Evolutionary conservation across 768 basidiomycete genomes (phyloP), one percentile per base, ranked within the genome.

Genomic region (Serendipita sp.): DNA sequence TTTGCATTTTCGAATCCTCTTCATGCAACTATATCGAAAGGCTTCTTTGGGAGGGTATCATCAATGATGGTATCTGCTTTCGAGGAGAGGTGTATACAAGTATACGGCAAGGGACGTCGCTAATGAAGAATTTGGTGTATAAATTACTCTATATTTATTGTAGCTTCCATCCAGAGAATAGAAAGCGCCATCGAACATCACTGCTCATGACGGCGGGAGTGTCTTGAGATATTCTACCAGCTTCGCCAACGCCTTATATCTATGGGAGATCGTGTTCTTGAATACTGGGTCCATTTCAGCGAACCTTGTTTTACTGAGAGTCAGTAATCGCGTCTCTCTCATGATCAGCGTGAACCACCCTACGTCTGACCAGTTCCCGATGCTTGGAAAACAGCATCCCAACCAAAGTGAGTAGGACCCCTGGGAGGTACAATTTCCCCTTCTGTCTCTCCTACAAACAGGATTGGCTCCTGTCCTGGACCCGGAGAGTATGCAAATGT

Each of bases 401-500:
- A 97, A 27, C 95, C 95, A 70, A 97, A 97, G 11, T 80, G 74
- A 33, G 78, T 75, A 0, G 84, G 80, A 0, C 95, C 95, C 48
- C 94, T 75, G 1, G 94, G 80, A 29, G 84, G 83, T 2, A 99
- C 95, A 66, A 98, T 93, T n/a, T 73, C 79, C 1, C 95, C 95
- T 29, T 91, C 83, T 1, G 93, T 96, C 10, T 81, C 78, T 0
- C 95, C 95, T 70, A 96, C 94, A 64, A 89, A 89, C 6, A 89
- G 73, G 55, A 93, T 76, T 0, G 91, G 90, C 65, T 91, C 85
- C 1, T 80, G 73, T 71, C 82, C 84, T 29, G 93, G 91, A 0
- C 92, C 91, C 0, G 85, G 77, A 44, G 87, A 88, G 72, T 96
- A 98, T 3, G 94, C 95, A 69, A 98, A 98, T 1, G 96, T 98